phyloP scores from a whole-genome alignment of 371 early-diverging fungal genomes.

The Choanephora cucurbitarum region DNA sequence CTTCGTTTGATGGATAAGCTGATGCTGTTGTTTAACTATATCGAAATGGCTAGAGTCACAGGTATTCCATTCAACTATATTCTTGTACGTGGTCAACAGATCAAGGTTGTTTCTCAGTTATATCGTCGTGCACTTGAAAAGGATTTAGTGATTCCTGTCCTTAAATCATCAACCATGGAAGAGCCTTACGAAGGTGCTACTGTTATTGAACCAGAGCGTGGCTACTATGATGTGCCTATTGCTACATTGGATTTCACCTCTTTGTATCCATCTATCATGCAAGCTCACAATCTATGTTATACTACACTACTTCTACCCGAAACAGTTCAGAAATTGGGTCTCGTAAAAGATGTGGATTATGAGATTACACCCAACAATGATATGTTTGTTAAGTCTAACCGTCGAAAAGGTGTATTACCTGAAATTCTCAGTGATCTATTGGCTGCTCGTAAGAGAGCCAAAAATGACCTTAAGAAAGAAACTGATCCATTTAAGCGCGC shows the following conservation, averaged over 20 bases:
- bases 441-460: constrained; percentile 96
- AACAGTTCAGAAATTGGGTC: constrained; percentile 60
- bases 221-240: constrained; percentile 96
- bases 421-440: constrained; percentile 93
- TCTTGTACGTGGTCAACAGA: constrained; percentile 95
- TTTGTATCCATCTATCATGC: constrained; percentile 99
- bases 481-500: constrained; percentile 93
- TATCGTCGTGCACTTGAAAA: constrained; percentile 89
- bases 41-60: constrained; percentile 99
- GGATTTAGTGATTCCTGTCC: constrained; percentile 91
- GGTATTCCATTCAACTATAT: constrained; percentile 98
- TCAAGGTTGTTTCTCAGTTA: constrained; percentile 98
- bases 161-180: constrained; percentile 81
- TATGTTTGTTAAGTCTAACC: constrained; percentile 76
- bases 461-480: constrained; percentile 92
- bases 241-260: constrained; percentile 99
- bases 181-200: constrained; percentile 98
- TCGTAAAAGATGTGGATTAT: constrained; percentile 84
- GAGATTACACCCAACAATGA: constrained; percentile 89
- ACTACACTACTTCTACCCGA: constrained; percentile 82
- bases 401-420: constrained; percentile 93
- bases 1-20: constrained; percentile 96
- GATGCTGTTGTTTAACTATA: constrained; percentile 97
- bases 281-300: constrained; percentile 99
- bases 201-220: constrained; percentile 98